These are phyloP conservation scores for Calonectria pseudoturangicola DNA, from an alignment of 2,329 filamentous ascomycete species.

Conservation along the genomic window DNA sequence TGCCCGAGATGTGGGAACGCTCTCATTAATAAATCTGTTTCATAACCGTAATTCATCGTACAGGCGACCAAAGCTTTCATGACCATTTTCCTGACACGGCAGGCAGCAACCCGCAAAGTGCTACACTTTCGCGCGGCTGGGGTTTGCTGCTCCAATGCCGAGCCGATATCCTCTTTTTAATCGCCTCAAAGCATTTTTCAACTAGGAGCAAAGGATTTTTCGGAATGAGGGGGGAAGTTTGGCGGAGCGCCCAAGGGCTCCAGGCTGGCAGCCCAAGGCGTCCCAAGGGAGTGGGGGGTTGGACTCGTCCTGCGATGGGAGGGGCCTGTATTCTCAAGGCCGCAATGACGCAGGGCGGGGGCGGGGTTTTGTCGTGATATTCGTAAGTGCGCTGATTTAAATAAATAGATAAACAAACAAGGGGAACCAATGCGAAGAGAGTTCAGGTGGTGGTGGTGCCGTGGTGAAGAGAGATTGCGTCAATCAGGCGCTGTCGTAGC, in stretches of 20 bases:
- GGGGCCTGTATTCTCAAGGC: background rate
- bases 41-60: conserved; percentile 21
- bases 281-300: background rate
- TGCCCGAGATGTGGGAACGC: too few species aligned
- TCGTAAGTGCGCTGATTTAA: conserved; percentile 4
- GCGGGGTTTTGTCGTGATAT: background rate
- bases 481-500: conserved; percentile 40
- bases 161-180: background rate
- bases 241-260: background rate
- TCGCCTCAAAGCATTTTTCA: conserved; percentile 6
- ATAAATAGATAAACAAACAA: background rate
- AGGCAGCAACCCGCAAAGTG: background rate
- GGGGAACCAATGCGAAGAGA: too few species aligned
- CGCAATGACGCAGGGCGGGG: background rate
- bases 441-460: background rate
- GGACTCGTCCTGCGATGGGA: background rate
- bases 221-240: conserved; percentile 19
- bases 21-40: background rate
- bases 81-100: background rate
- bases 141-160: background rate
- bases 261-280: background rate
- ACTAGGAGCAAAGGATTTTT: conserved; percentile 6
- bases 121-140: background rate
- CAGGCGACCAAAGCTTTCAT: background rate
- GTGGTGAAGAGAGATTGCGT: conserved; percentile 25